Evolutionary conservation across 2,329 filamentous ascomycete genomes (phyloP).

Genomic region (Cyphellophora europaea): DNA sequence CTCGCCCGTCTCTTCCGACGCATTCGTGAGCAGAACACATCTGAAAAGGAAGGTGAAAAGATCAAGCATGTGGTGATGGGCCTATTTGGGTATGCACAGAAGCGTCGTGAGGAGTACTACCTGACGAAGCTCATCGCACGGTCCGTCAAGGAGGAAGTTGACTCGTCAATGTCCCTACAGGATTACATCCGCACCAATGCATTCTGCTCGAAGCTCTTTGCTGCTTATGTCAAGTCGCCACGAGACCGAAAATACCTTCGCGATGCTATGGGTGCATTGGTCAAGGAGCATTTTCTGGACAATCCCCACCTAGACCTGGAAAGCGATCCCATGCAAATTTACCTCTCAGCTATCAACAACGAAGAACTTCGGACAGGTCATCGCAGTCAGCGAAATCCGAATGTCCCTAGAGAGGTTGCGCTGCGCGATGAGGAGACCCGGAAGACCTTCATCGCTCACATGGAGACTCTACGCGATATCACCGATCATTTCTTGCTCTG

Average conservation of each 20-base stretch:
- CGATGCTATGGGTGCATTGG: slow-evolving; percentile 72
- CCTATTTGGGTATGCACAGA: slow-evolving; percentile 93
- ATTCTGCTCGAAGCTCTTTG: slow-evolving; percentile 83
- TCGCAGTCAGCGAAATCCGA: slow-evolving; percentile 68
- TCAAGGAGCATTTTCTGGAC: slow-evolving; percentile 87
- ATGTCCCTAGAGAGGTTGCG: slow-evolving; percentile 85
- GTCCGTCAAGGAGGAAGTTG: slow-evolving; percentile 78
- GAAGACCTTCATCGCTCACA: slow-evolving; percentile 83
- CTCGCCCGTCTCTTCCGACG: slow-evolving; percentile 79
- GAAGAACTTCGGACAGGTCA: slow-evolving; percentile 88
- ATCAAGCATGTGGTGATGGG: slow-evolving; percentile 94
- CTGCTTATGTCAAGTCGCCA: slow-evolving; percentile 82
- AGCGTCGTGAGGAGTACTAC: slow-evolving; percentile 93
- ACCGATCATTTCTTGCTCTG: slow-evolving; percentile 79
- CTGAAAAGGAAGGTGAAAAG: slow-evolving; percentile 86
- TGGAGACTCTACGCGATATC: slow-evolving; percentile 89
- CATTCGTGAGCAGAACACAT: slow-evolving; percentile 69
- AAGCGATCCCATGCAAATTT: slow-evolving; percentile 96
- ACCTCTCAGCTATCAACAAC: slow-evolving; percentile 90
- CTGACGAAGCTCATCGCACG: slow-evolving; percentile 77
- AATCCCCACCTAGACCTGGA: slow-evolving; percentile 86
- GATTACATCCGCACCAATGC: slow-evolving; percentile 85
- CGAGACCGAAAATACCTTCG: slow-evolving; percentile 86
- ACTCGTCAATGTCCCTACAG: slow-evolving; percentile 61
- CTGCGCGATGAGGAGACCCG: slow-evolving; percentile 92